Conservation (phyloP, 1,284 basidiomycete species). For the Malassezia brasiliensis region DNA sequence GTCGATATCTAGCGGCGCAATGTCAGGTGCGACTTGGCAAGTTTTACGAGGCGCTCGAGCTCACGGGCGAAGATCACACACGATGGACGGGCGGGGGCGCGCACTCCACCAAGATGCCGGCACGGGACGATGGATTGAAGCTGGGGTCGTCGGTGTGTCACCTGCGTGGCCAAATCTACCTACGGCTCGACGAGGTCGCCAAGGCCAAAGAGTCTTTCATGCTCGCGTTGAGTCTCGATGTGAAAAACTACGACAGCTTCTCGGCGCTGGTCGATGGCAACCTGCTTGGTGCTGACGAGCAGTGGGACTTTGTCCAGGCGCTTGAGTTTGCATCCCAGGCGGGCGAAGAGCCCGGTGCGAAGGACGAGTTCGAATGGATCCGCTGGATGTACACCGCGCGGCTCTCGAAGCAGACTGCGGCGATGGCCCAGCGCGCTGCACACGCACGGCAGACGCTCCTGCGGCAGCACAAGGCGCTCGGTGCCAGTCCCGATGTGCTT, state of each 20-base stretch:
- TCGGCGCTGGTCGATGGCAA: conserved; percentile 78
- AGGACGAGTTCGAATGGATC: conserved; percentile 76
- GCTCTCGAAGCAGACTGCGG: conserved; percentile 61
- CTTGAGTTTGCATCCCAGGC: conserved; percentile 70
- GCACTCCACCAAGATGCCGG: conserved; percentile 25
- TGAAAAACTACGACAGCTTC: conserved; percentile 95
- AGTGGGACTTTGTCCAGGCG: conserved; percentile 87
- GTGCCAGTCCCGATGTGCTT: conserved; percentile 82
- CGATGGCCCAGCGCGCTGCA: conserved; percentile 9
- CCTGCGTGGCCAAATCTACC: conserved; percentile 81
- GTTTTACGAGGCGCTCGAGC: conserved; percentile 82
- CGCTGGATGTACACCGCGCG: conserved; percentile 82
- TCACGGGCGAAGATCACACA: conserved; percentile 62
- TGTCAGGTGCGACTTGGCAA: conserved; percentile 87
- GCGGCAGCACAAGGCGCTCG: conserved; percentile 54
- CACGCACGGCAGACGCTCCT: conserved; percentile 58
- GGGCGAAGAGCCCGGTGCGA: conserved; percentile 51
- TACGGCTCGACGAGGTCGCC: conserved; percentile 78
- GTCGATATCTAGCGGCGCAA: conserved; percentile 61
- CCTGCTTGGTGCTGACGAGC: conserved; percentile 48
- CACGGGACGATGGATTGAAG: conserved; percentile 49
- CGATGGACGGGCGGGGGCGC: conserved; percentile 26
- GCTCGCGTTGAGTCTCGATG: conserved; percentile 84
- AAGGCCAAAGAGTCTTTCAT: conserved; percentile 86
- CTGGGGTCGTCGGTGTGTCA: conserved; percentile 60